phyloP scores from a whole-genome alignment of 768 basidiomycete species.

The Podaxis sp. region DNA sequence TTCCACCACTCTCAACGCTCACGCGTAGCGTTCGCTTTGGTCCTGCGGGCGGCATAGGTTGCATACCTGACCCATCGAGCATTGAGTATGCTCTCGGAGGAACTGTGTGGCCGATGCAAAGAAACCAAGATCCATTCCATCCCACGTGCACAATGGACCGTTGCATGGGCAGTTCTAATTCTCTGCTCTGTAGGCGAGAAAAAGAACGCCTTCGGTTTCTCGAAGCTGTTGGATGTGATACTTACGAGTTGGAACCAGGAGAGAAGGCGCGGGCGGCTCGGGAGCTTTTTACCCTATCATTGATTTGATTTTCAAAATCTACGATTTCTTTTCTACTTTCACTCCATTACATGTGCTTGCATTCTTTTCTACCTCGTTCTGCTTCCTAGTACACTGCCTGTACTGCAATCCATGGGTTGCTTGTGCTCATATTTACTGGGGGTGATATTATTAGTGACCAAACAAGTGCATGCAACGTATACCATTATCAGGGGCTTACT shows the following conservation, averaged over 20 bases:
- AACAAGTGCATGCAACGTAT: constrained; percentile 2
- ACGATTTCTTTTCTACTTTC: no score
- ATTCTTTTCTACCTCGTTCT: not conserved
- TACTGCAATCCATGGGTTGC: not conserved
- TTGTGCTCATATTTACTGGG: not conserved
- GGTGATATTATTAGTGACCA: not conserved
- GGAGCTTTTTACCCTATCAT: constrained; percentile 5
- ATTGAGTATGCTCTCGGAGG: not conserved
- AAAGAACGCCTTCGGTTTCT: constrained; percentile 10
- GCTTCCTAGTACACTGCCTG: not conserved
- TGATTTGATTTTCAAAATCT: not conserved
- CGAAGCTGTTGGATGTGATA: constrained; percentile 11
- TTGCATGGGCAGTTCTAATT: constrained; percentile 10
- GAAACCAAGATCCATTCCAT: not conserved
- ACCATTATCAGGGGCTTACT: not conserved
- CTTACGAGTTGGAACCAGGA: constrained; percentile 9
- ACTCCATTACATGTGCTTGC: no score
- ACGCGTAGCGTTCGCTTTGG: not conserved
- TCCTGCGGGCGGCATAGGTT: not conserved
- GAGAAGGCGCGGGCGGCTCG: not conserved
- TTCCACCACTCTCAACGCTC: constrained; percentile 4
- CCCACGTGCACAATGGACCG: not conserved
- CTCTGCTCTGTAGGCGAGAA: constrained; percentile 10
- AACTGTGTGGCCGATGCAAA: constrained; percentile 5
- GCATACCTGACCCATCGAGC: constrained; percentile 9